These are phyloP conservation scores for Lepidium aucheri DNA, from an alignment of 345 rosid genomes.

Conservation along the genomic window DNA sequence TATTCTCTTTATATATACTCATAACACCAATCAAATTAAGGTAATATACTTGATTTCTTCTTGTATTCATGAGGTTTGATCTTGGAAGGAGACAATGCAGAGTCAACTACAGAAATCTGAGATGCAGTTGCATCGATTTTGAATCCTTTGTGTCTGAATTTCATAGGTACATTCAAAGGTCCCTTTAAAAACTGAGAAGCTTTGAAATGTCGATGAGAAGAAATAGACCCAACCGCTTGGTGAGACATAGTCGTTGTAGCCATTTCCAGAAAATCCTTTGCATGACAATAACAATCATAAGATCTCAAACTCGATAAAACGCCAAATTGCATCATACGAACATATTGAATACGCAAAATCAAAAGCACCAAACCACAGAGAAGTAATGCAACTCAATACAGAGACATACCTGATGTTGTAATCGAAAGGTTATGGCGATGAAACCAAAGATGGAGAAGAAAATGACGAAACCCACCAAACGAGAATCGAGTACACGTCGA, in stretches of 20 bases:
- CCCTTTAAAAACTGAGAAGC: constrained; percentile 26
- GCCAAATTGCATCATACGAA: not conserved
- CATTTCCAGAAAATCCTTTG: constrained; percentile 31
- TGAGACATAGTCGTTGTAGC: constrained; percentile 46
- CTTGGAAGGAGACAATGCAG: constrained; percentile 47
- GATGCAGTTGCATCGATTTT: constrained; percentile 51
- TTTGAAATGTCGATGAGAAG: constrained; percentile 23
- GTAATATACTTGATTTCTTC: constrained; percentile 56
- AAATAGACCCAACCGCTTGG: constrained; percentile 46
- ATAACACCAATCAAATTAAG: not conserved
- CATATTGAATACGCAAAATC: not conserved
- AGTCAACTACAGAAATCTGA: constrained; percentile 43
- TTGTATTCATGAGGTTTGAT: constrained; percentile 28
- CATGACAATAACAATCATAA: not conserved
- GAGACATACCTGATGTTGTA: constrained; percentile 10
- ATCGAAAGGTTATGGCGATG: constrained; percentile 4
- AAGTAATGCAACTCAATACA: not conserved
- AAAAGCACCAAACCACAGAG: not conserved
- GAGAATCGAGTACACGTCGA: not conserved
- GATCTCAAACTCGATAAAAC: not conserved
- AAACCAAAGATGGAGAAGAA: constrained; percentile 21
- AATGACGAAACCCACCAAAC: not conserved
- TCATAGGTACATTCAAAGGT: constrained; percentile 29
- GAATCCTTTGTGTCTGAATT: constrained; percentile 21
- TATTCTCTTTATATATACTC: not conserved